A percentile compares a stretch with the other conserved stretches of the same genome.
phyloP scores from a whole-genome alignment of 192 early-diverging fungal species.

The Linnemannia elongata region DNA sequence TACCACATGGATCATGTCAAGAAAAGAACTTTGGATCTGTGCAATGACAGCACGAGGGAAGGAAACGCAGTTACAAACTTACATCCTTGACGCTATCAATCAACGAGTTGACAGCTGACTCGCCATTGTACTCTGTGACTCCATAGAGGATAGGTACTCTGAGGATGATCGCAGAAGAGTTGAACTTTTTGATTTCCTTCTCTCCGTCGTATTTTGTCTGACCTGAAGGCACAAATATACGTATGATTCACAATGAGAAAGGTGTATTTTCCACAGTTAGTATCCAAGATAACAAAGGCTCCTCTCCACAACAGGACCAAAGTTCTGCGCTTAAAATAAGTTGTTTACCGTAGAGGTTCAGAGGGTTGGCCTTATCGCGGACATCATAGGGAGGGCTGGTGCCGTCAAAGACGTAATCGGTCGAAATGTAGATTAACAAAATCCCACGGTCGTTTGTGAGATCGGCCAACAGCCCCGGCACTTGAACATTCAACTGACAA shows the following conservation, averaged over 20 bases:
- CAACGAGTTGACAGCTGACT: conserved; percentile 84
- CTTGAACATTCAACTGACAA: conserved; percentile 76
- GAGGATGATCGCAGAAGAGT: conserved; percentile 75
- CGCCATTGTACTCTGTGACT: conserved; percentile 69
- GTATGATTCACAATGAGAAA: not conserved
- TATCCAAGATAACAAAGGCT: not conserved
- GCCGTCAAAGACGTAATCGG: conserved; percentile 96
- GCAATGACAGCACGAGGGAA: not conserved
- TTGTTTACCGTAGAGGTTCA: conserved; percentile 82
- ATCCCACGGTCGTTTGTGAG: conserved; percentile 63
- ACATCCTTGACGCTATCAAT: conserved; percentile 72
- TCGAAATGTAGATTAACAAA: conserved; percentile 85
- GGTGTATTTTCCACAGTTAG: not conserved
- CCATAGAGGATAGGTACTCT: conserved; percentile 89
- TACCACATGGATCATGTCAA: not conserved
- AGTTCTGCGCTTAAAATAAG: not conserved
- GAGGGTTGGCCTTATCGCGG: conserved; percentile 75
- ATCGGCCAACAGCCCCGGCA: conserved; percentile 69
- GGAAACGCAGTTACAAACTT: conserved; percentile 22
- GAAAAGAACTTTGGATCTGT: not conserved
- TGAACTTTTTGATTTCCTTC: conserved; percentile 64
- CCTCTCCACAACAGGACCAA: not conserved
- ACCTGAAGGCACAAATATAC: conserved; percentile 40
- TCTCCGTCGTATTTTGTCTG: conserved; percentile 85
- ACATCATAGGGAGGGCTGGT: conserved; percentile 83